Conservation (phyloP, 169 alveolate species). For the Plasmodium vivax region DNA sequence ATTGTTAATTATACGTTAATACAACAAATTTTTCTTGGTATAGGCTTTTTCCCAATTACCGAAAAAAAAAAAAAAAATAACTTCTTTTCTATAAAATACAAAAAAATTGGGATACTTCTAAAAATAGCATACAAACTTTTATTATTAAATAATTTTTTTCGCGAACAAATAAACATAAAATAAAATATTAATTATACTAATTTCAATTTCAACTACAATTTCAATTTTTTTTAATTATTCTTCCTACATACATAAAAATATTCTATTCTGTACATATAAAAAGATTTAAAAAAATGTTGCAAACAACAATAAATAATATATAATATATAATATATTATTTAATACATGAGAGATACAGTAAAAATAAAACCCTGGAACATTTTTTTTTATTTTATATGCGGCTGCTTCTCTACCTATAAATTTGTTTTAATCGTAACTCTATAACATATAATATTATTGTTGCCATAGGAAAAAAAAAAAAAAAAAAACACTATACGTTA, state of each 20-base stretch:
- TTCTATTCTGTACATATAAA: not conserved
- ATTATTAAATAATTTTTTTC: not conserved
- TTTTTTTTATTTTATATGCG: not conserved
- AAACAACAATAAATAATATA: not conserved
- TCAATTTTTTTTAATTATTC: not conserved
- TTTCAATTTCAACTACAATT: too few relatives aligned
- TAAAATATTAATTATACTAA: too few relatives aligned
- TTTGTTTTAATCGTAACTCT: not conserved
- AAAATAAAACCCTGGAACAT: not conserved
- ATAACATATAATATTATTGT: not conserved
- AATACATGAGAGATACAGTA: not conserved
- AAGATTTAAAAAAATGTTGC: not conserved
- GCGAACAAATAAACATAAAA: not conserved
- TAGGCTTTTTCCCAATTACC: not conserved
- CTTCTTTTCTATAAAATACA: not conserved
- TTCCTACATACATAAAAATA: not conserved
- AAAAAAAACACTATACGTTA: not conserved
- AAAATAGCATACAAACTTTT: not conserved
- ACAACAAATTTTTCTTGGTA: not conserved
- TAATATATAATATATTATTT: too few relatives aligned
- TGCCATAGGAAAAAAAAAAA: not conserved
- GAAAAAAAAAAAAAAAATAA: not conserved
- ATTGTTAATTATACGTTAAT: not conserved
- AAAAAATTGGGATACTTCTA: not conserved
- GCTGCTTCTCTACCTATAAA: not conserved